Conservation (phyloP, 2,329 filamentous ascomycete genomes). For the Colletotrichum eleusines region DNA sequence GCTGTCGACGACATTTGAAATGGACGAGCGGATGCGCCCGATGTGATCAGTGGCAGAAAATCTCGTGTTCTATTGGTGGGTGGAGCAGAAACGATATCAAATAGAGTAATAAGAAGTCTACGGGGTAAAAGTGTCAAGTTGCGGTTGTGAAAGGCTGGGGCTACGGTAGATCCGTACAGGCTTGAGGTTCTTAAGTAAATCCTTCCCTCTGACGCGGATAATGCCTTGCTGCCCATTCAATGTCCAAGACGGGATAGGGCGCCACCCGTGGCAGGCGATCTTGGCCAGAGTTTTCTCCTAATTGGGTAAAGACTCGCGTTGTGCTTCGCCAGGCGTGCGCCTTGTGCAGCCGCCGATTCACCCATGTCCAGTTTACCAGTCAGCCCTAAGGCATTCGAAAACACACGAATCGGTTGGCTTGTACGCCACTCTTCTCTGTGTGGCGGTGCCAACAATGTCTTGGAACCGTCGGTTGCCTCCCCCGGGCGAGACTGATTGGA, state of each 20-base stretch:
- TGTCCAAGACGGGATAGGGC: not conserved
- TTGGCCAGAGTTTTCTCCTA: constrained; percentile 42
- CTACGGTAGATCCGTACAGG: constrained; percentile 15
- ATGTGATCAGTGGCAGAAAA: not conserved
- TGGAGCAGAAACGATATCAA: constrained; percentile 20
- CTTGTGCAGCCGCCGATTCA: constrained; percentile 25
- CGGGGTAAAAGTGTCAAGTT: not conserved
- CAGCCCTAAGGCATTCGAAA: constrained; percentile 20
- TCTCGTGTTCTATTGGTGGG: constrained; percentile 1
- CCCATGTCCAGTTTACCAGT: constrained; percentile 27
- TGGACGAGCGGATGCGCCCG: not conserved
- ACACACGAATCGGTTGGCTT: constrained; percentile 16
- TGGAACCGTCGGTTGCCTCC: not conserved
- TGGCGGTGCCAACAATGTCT: not conserved
- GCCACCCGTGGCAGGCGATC: constrained; percentile 8
- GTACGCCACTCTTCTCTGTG: not conserved
- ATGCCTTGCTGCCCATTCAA: constrained; percentile 18
- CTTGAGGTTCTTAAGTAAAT: constrained; percentile 29
- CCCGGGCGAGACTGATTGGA: not conserved
- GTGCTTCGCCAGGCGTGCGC: constrained; percentile 18
- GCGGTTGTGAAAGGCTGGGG: not conserved
- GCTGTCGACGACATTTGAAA: not conserved
- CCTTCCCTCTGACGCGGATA: not conserved
- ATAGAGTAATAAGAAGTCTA: constrained; percentile 31
- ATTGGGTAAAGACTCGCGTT: constrained; percentile 18